Evolutionary conservation across 2,329 filamentous ascomycete species (phyloP).

Genomic region (Penicillium sp.): DNA sequence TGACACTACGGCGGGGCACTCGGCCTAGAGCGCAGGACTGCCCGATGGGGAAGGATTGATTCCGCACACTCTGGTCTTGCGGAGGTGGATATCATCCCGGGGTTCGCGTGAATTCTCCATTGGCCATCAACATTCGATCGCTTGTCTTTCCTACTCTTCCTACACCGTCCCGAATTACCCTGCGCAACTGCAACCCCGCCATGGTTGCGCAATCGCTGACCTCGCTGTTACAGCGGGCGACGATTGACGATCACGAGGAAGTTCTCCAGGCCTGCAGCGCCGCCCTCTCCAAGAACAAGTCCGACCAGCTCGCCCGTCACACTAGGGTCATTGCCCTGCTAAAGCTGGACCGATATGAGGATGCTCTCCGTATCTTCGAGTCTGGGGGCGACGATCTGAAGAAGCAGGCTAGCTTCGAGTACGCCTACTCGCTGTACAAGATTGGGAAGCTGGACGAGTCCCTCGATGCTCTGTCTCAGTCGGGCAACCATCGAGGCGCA

Average conservation of each 20-base stretch:
- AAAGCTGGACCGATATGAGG: slow-evolving; percentile 67
- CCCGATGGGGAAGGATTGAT: slow-evolving; percentile 27
- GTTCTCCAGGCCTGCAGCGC: slow-evolving; percentile 63
- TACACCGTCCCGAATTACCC: neutral
- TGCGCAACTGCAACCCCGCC: slow-evolving; percentile 31
- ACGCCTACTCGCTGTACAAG: slow-evolving; percentile 68
- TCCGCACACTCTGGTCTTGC: slow-evolving; percentile 29
- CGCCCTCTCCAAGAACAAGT: slow-evolving; percentile 61
- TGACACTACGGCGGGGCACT: slow-evolving; percentile 25
- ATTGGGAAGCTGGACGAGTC: slow-evolving; percentile 60
- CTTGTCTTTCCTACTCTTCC: neutral
- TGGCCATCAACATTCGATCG: neutral
- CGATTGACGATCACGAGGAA: slow-evolving; percentile 66
- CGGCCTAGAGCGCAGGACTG: slow-evolving; percentile 16
- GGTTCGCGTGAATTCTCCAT: slow-evolving; percentile 10
- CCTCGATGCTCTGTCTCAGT: slow-evolving; percentile 52
- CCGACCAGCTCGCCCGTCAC: slow-evolving; percentile 61
- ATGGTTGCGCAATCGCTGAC: slow-evolving; percentile 54
- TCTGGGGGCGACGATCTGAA: slow-evolving; percentile 58
- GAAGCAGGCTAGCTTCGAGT: slow-evolving; percentile 60
- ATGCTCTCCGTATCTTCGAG: slow-evolving; percentile 62
- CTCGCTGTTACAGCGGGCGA: slow-evolving; percentile 60
- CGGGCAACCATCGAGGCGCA: slow-evolving; percentile 53
- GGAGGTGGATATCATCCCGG: slow-evolving; percentile 20
- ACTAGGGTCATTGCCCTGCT: slow-evolving; percentile 64